A percentile compares a stretch with the other conserved stretches of the same genome.
These are phyloP conservation scores for Pleurotus platypus DNA, from an alignment of 768 basidiomycete genomes.

Conservation along the genomic window DNA sequence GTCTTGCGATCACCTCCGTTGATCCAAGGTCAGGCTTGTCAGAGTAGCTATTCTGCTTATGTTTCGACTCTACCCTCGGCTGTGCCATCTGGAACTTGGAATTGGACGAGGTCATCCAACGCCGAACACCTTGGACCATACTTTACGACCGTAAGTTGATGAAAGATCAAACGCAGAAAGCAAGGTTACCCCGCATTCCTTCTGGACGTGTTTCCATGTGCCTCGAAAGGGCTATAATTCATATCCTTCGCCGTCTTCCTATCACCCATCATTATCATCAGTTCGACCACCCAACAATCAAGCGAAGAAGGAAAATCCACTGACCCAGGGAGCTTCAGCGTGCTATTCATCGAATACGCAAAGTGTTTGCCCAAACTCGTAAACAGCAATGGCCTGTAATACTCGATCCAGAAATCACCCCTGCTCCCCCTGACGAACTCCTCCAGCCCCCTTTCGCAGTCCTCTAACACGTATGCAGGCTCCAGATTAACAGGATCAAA, in stretches of 20 bases:
- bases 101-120: slow-evolving; percentile 67
- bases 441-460: slow-evolving; percentile 59
- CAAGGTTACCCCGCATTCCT: slow-evolving; percentile 29
- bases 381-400: slow-evolving; percentile 82
- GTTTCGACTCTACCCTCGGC: slow-evolving; percentile 33
- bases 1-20: slow-evolving; percentile 55
- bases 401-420: slow-evolving; percentile 85
- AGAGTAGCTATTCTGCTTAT: slow-evolving; percentile 14
- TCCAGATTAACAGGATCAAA: slow-evolving; percentile 69
- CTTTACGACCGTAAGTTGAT: slow-evolving; percentile 27
- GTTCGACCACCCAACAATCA: not conserved
- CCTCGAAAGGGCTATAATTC: slow-evolving; percentile 73
- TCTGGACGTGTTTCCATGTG: slow-evolving; percentile 42
- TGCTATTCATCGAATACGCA: slow-evolving; percentile 91
- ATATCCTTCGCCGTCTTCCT: slow-evolving; percentile 71
- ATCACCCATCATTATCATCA: slow-evolving; percentile 2
- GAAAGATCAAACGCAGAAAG: not conserved
- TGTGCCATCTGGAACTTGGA: slow-evolving; percentile 35
- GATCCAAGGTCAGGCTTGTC: slow-evolving; percentile 35
- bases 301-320: slow-evolving; percentile 15
- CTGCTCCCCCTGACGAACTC: slow-evolving; percentile 50
- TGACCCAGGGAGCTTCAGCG: slow-evolving; percentile 77
- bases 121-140: slow-evolving; percentile 73
- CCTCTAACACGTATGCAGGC: slow-evolving; percentile 61
- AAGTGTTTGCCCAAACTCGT: slow-evolving; percentile 87